These are phyloP conservation scores for Trypanosoma grayi DNA, from an alignment of 208 protist genomes.

Conservation along the genomic window DNA sequence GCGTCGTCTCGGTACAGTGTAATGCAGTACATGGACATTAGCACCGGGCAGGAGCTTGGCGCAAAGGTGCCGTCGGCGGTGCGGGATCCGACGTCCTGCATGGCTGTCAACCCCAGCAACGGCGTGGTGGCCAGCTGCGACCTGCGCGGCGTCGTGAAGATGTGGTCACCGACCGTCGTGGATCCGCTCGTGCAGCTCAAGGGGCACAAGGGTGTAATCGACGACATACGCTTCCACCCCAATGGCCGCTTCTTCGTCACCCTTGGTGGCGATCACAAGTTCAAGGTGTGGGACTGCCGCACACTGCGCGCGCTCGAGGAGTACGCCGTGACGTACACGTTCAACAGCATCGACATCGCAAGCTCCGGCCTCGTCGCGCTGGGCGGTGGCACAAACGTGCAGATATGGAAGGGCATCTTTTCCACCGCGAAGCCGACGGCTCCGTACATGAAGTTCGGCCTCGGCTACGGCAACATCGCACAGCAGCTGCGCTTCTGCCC, in stretches of 20 bases:
- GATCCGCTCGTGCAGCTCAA: constrained; percentile 96
- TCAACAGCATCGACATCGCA: constrained; percentile 83
- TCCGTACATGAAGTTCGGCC: constrained; percentile 83
- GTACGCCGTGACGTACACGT: constrained; percentile 81
- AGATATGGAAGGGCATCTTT: constrained; percentile 90
- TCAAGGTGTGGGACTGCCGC: constrained; percentile 98
- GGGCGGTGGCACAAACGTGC: constrained; percentile 73
- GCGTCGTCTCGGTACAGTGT: constrained; percentile 81
- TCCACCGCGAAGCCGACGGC: constrained; percentile 60
- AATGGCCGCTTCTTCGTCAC: constrained; percentile 95
- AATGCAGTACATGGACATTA: constrained; percentile 95
- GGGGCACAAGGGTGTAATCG: constrained; percentile 89
- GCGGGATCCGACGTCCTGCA: constrained; percentile 74
- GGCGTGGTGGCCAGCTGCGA: constrained; percentile 93
- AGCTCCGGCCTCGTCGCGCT: constrained; percentile 83
- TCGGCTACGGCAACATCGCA: constrained; percentile 88
- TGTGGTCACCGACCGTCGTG: constrained; percentile 96
- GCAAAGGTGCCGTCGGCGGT: constrained; percentile 78
- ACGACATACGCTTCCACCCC: constrained; percentile 81
- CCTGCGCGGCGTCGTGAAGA: constrained; percentile 91
- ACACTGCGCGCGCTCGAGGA: constrained; percentile 91
- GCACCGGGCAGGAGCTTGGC: constrained; percentile 89
- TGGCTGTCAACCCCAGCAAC: constrained; percentile 94
- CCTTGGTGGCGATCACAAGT: constrained; percentile 91
- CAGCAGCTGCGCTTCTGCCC: constrained; percentile 80